Evolutionary conservation across 2,329 filamentous ascomycete genomes (phyloP), one percentile per base, ranked within the genome.

Genomic region (Pseudogymnoascus sp.): DNA sequence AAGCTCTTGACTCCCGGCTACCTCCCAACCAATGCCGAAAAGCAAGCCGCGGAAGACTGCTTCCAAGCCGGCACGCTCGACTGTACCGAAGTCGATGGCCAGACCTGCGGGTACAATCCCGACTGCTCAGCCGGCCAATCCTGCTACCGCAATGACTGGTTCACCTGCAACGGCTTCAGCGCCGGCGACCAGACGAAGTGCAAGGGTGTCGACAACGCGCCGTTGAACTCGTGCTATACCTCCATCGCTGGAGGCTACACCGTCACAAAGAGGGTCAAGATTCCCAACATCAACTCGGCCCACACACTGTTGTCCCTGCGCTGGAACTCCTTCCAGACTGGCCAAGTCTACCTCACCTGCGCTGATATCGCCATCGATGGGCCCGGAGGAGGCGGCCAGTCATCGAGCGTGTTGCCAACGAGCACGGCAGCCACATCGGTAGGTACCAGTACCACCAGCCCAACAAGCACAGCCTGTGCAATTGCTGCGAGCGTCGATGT

Each of bases 321-420:
- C 64, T 83, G 81, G 81, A 83, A 83, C 71, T 77, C 80, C 0
- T 83, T 78, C 70, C 80, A 83, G 71, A 83, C 81, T 0, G 74
- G 75, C 0, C 81, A 84, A 71, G 75, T 83, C 8, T 83, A 83
- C 68, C 73, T 83, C 2, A 78, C 75, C 4, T 84, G 81, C 66
- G 80, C 81, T 1, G 81, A 82, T 67, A 81, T 82, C 61, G 76
- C 78, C 14, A 81, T 82, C 62, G 64, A 64, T 7, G 64, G 65
- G 33, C 8, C 50, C 3, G 50, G 50, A 56, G 50, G 50, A 5
- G 6, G 38, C n/a, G 8, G 26, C 47, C 7, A 16, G 26, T 56
- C 47, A 2, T 33, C 50, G 26, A 56, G 50, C 50, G 50, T 56
- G n/a, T 4, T 19, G 29, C 50, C 50, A 19, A 33, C 50, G 8